These are phyloP conservation scores for Globisporangium carolinianum DNA, from an alignment of 352 stramenopile genomes.

Conservation along the genomic window DNA sequence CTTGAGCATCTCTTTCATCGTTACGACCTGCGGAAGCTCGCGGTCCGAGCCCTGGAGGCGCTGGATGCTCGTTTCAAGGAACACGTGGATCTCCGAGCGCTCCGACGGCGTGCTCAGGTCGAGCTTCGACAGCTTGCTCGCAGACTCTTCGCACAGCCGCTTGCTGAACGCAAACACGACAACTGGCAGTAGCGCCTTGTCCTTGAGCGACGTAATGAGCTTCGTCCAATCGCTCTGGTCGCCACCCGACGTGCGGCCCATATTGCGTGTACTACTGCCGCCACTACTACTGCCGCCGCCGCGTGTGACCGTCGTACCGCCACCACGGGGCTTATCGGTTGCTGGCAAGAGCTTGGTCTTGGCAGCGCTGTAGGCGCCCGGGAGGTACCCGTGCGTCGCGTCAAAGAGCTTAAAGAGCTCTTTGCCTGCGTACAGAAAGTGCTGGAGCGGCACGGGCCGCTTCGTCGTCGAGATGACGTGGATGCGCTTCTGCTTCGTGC, in stretches of 20 bases:
- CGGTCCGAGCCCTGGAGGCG: conserved; percentile 92
- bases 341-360: conserved; percentile 62
- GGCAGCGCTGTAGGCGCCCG: conserved; percentile 43
- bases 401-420: conserved; percentile 88
- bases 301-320: conserved; percentile 1
- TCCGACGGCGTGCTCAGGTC: conserved; percentile 67
- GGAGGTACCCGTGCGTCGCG: conserved; percentile 41
- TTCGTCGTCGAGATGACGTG: conserved; percentile 97
- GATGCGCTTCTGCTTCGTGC: conserved; percentile 94
- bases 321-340: conserved; percentile 43
- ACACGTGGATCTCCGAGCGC: conserved; percentile 79
- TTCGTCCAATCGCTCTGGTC: conserved; percentile 87
- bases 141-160: conserved; percentile 74
- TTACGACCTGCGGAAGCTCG: conserved; percentile 96
- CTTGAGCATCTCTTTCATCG: conserved; percentile 95
- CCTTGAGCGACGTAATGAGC: conserved; percentile 79
- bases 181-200: conserved; percentile 91
- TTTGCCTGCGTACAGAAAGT: conserved; percentile 93
- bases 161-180: conserved; percentile 94
- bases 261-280: conserved; percentile 29
- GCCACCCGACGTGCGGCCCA: conserved; percentile 48
- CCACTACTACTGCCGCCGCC: conserved; percentile 2
- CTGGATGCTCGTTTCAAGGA: conserved; percentile 71
- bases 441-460: conserved; percentile 94
- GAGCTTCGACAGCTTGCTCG: conserved; percentile 65